Base-by-base conservation (phyloP, 805 yeast genomes). In the Sugiyamaella mastotermitis region DNA sequence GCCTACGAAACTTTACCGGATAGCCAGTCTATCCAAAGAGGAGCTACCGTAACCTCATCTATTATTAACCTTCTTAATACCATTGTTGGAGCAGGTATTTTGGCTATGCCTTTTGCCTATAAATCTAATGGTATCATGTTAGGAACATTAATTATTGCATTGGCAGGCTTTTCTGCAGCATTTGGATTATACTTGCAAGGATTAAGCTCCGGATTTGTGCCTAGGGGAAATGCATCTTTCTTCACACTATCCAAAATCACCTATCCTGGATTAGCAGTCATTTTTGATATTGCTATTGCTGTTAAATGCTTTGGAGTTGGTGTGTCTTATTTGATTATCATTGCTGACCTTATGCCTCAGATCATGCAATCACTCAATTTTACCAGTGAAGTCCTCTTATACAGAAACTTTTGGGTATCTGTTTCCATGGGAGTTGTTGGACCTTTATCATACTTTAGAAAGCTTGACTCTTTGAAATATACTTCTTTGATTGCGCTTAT, bases 401-500 rank as follows among this genome's bases (percentile, higher is more conserved):
- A 55, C 33, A 55, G 76, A n/a, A 53, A 57, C 3, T 68, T 72
- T 41, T 71, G 77, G 74, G 71, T 73, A 27, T 39, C 66, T 30
- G 58, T 61, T 7, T 55, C 68, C 21, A 62, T 72, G 74, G 47
- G 69, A 19, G 66, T 78, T 13, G 61, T 68, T 5, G 61, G 63
- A 3, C 87, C 87, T 0, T 64, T 90, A 35, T 80, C 92, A 9
- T 85, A 79, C 57, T 66, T 83, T 52, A 74, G 79, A 52, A 77
- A 76, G 51, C 68, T 88, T 44, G 94, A 84, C 55, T 83, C 95
- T 7, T 71, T 88, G 53, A 81, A 83, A 53, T 83, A 84, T 52
- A 85, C 96, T 1, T 84, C 95, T 2, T 63, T 87, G 57, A 66
- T 88, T 25, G 96, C 95, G 1, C 65, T 88, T 16, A 69, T 77